Evolutionary conservation across 495 filamentous ascomycete species (phyloP), one percentile per base, ranked within the genome.

Genomic region (Xylaria longipes): DNA sequence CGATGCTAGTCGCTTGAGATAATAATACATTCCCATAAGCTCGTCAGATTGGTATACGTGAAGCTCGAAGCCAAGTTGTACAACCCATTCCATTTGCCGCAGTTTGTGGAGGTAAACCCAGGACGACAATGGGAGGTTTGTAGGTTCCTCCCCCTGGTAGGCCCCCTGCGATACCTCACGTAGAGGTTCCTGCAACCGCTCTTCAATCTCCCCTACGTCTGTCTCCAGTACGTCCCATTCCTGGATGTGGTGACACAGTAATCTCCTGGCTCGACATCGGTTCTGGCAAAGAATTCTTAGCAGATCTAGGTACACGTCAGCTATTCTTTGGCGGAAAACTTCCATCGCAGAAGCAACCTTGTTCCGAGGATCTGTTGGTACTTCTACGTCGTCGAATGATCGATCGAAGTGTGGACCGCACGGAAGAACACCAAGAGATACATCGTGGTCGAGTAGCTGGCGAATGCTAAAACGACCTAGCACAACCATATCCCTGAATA

Each of bases 31-130:
- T 20, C 89, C 90, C 15, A 91, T 88, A 8, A 96, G 84, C 81
- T 99, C 96, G 78, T 97, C 92, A 2, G 91, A 87, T 29, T 93
- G 89, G 77, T 98, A 98, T 33, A 97, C 89, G 11, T 94, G 90
- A 22, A 97, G 89, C 79, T 98, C 96, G 77, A 99, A 98, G n/a
- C 96, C 96, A 65, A 97, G 90, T 79, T 97, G 94, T 15, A 97
- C 85, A 57, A 96, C 91, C 84, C 91, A 92, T 71, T 95, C 91
- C 88, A 98, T 92, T 74, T 96, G 89, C 11, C 86, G 88, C 2
- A 98, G 85, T 78, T 97, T 98, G 76, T 97, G 92, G 66, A 93
- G 88, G 77, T 95, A 96, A 0, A 90, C 88, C 96, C 96, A 99
- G 7, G 91, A 92, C 6, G 92, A 93, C 2, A 99, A 85, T 0